These are phyloP conservation scores for Histomonas meleagridis DNA, from an alignment of 208 protist species.

Conservation along the genomic window DNA sequence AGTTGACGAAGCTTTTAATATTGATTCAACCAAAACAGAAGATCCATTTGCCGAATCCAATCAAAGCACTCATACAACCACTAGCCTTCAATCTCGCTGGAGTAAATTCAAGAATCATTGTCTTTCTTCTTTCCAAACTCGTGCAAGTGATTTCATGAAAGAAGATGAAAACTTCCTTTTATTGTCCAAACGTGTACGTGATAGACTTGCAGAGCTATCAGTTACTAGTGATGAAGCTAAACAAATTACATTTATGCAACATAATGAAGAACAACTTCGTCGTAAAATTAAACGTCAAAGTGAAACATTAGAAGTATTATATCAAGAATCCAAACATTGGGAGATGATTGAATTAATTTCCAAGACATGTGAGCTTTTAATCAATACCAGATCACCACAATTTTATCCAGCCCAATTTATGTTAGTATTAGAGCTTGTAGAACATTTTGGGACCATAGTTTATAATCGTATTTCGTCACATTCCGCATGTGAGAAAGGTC, in stretches of 20 bases:
- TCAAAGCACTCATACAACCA: neutral
- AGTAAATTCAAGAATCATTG: slow-evolving; percentile 27
- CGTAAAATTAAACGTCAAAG: neutral
- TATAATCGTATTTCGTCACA: neutral
- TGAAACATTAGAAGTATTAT: neutral
- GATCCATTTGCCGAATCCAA: neutral
- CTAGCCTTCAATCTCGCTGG: neutral
- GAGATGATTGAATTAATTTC: slow-evolving; percentile 27
- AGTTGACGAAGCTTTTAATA: neutral
- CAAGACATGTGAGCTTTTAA: neutral
- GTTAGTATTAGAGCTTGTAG: neutral
- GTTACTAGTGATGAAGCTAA: slow-evolving; percentile 19
- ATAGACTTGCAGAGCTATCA: neutral
- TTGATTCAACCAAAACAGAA: neutral
- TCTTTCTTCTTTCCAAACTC: slow-evolving; percentile 5
- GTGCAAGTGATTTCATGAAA: neutral
- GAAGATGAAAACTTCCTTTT: neutral
- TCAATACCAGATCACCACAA: neutral
- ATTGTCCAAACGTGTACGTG: neutral
- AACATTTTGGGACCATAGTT: slow-evolving; percentile 12
- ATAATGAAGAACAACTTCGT: slow-evolving; percentile 28
- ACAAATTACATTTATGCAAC: slow-evolving; percentile 11
- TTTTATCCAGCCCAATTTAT: slow-evolving; percentile 35
- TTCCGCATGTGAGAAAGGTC: neutral
- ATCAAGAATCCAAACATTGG: neutral